Evolutionary conservation across 352 stramenopile species (phyloP).

Genomic region (Phytophthora idaei): DNA sequence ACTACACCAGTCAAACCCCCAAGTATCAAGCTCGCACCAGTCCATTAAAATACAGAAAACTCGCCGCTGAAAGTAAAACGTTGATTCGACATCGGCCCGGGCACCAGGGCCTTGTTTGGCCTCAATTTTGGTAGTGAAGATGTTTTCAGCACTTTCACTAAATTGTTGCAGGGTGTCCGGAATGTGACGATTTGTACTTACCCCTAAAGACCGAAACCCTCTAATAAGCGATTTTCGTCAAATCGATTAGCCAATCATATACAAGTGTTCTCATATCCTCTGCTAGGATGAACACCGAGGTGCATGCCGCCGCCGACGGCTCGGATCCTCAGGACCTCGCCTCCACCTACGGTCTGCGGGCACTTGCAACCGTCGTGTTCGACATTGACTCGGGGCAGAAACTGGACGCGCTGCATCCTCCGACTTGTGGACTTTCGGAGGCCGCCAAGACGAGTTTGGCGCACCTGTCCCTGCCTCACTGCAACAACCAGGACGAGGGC

Average conservation of each 20-base stretch:
- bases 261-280: not conserved
- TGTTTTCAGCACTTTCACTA: too few species aligned
- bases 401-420: slow-evolving; percentile 68
- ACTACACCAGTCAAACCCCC: not conserved
- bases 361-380: slow-evolving; percentile 81
- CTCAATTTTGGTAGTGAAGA: too few species aligned
- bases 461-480: slow-evolving; percentile 83
- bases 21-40: too few species aligned
- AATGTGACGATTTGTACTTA: too few species aligned
- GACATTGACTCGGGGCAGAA: slow-evolving; percentile 81
- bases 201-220: not conserved
- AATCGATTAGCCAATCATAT: not conserved
- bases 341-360: slow-evolving; percentile 52
- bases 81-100: too few species aligned
- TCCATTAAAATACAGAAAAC: not conserved
- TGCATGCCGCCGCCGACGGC: slow-evolving; percentile 2
- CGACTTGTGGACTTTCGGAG: slow-evolving; percentile 48
- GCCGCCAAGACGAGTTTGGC: slow-evolving; percentile 69
- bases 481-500: slow-evolving; percentile 87
- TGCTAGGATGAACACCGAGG: slow-evolving; percentile 1
- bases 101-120: too few species aligned
- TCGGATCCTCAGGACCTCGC: slow-evolving; percentile 4
- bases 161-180: too few species aligned
- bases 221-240: not conserved
- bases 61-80: too few species aligned